Percentiles rank a stretch among this genome's conserved stretches.
phyloP scores from a whole-genome alignment of 805 yeast genomes.

The Grigorovia yakushimaensis region DNA sequence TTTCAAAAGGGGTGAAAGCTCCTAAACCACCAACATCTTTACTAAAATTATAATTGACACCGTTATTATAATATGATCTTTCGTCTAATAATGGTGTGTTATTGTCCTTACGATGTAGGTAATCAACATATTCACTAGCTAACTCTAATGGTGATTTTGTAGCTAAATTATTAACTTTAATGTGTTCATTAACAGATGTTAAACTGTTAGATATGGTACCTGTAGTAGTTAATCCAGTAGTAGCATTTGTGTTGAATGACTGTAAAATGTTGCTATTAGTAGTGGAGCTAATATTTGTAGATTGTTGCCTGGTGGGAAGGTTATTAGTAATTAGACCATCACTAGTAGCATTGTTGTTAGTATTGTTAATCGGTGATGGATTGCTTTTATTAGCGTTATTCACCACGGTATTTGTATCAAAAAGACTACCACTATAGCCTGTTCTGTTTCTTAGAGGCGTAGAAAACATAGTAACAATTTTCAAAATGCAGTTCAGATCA shows the following conservation, averaged over 20 bases:
- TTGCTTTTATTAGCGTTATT: conserved; percentile 6
- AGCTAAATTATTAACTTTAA: conserved; percentile 26
- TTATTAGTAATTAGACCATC: neutral
- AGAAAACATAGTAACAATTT: conserved; percentile 19
- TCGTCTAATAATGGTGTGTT: conserved; percentile 47
- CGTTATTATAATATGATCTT: conserved; percentile 39
- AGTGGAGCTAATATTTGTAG: too few species aligned
- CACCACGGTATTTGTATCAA: conserved; percentile 9
- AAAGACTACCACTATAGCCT: conserved; percentile 13
- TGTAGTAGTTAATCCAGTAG: neutral
- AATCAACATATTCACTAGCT: conserved; percentile 54
- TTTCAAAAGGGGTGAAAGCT: conserved; percentile 66
- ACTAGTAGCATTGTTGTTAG: neutral
- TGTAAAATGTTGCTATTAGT: conserved; percentile 1
- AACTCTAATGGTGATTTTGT: conserved; percentile 36
- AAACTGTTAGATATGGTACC: conserved; percentile 2
- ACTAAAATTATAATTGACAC: conserved; percentile 60
- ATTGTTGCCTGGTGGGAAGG: neutral
- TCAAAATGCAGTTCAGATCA: too few species aligned
- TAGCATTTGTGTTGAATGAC: neutral
- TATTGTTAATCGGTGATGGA: conserved; percentile 6
- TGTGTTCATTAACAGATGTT: conserved; percentile 20
- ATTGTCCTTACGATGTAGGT: conserved; percentile 49
- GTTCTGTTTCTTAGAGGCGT: conserved; percentile 27
- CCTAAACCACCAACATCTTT: conserved; percentile 37